A percentile compares a stretch with the other conserved stretches of the same genome.
These are phyloP conservation scores for Colletotrichum liriopes DNA, from an alignment of 2,329 filamentous ascomycete genomes.

Conservation along the genomic window DNA sequence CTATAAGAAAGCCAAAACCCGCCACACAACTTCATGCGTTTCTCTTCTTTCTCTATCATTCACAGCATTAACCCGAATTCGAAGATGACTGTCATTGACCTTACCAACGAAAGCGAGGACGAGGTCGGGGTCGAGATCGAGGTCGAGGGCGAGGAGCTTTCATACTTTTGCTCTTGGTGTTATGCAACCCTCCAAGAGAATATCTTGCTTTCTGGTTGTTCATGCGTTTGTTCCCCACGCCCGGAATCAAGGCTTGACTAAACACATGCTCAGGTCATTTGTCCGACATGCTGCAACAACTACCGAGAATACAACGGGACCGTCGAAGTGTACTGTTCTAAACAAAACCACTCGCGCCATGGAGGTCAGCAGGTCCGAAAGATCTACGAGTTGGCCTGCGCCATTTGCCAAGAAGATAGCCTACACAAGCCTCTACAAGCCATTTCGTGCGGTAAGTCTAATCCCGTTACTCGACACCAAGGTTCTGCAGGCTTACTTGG, in stretches of 20 bases:
- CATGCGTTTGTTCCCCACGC: neutral
- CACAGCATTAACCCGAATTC: neutral
- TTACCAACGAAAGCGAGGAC: conserved; percentile 1
- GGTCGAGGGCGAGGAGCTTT: neutral
- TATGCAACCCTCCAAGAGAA: neutral
- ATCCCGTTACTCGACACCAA: neutral
- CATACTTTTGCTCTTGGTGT: neutral
- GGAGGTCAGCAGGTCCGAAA: neutral
- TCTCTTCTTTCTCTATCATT: neutral
- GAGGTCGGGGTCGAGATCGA: neutral
- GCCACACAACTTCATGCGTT: neutral
- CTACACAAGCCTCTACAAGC: neutral
- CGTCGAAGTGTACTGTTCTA: neutral
- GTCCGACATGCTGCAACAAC: neutral
- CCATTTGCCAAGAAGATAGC: neutral
- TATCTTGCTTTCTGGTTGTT: neutral
- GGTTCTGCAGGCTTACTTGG: neutral
- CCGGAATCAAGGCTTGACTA: neutral
- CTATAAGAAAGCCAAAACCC: conserved; percentile 2
- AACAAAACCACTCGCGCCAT: neutral
- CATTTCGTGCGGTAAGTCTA: neutral
- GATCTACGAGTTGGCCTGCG: neutral
- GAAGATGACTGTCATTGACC: neutral
- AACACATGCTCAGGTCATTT: neutral
- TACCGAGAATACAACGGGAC: neutral